These are phyloP conservation scores for Colletotrichum abscissum DNA, from an alignment of 2,329 filamentous ascomycete genomes.

Conservation along the genomic window DNA sequence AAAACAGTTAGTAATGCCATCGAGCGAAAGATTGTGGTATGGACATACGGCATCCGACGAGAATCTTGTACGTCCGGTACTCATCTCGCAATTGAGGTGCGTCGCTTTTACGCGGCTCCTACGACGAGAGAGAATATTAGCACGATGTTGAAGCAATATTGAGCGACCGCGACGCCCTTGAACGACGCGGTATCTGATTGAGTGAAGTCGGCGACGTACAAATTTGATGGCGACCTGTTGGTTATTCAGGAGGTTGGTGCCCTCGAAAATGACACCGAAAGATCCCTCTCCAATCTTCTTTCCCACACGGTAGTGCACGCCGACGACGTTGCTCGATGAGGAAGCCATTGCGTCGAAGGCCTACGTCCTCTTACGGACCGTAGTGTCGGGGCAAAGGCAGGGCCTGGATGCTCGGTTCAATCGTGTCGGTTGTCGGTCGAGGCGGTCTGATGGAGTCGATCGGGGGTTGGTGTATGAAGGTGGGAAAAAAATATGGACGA, in stretches of 20 bases:
- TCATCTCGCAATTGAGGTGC: conserved; percentile 97
- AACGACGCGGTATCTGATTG: conserved; percentile 3
- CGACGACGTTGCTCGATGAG: conserved; percentile 95
- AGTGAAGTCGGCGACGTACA: conserved; percentile 65
- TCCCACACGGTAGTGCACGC: conserved; percentile 97
- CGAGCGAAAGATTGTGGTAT: not conserved
- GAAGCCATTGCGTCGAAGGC: conserved; percentile 74
- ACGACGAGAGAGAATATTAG: conserved; percentile 31
- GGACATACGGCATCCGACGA: conserved; percentile 96
- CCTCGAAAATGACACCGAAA: conserved; percentile 98
- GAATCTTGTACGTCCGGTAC: conserved; percentile 99
- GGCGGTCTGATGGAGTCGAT: conserved; percentile 1
- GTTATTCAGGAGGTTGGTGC: conserved; percentile 98
- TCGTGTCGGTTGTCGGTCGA: conserved; percentile 21
- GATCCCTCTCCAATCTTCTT: conserved; percentile 99
- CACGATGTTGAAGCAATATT: not conserved
- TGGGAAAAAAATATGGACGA: conserved; percentile 5
- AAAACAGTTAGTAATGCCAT: conserved; percentile 31
- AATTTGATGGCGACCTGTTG: conserved; percentile 99
- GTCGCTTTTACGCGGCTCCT: conserved; percentile 99
- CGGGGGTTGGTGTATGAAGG: not conserved
- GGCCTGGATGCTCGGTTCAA: conserved; percentile 12
- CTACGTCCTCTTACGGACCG: conserved; percentile 39
- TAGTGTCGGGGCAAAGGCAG: conserved; percentile 17
- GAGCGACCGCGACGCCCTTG: not conserved